Conservation (phyloP, 495 filamentous ascomycete genomes). For the Pseudevernia furfuracea region DNA sequence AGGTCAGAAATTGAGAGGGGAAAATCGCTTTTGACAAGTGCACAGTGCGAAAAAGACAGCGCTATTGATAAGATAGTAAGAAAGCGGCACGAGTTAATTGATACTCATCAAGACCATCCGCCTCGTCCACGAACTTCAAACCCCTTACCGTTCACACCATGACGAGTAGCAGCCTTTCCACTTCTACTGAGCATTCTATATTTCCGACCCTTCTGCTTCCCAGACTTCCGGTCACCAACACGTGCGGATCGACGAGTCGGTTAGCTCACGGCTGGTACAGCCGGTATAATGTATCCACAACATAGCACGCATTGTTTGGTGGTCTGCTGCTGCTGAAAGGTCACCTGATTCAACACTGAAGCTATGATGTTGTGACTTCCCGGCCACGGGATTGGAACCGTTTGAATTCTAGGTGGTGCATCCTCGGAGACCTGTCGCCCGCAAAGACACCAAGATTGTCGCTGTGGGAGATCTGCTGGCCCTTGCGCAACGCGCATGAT, state of each 20-base stretch:
- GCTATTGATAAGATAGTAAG: too few species aligned
- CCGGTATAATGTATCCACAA: not conserved
- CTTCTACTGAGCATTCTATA: not conserved
- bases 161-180: not conserved
- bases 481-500: not conserved
- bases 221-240: not conserved
- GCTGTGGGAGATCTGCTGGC: too few species aligned
- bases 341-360: not conserved
- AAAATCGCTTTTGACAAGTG: too few species aligned
- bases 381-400: not conserved
- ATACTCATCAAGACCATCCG: not conserved
- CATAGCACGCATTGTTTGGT: not conserved
- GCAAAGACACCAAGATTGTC: not conserved
- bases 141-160: not conserved
- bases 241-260: not conserved
- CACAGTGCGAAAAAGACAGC: too few species aligned
- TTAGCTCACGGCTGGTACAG: not conserved
- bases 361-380: not conserved
- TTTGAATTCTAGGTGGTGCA: not conserved
- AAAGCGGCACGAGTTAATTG: too few species aligned
- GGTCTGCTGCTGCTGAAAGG: not conserved
- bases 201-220: not conserved
- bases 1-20: too few species aligned
- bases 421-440: not conserved
- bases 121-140: not conserved